These are phyloP conservation scores for Daedaleopsis nitida DNA, from an alignment of 768 basidiomycete species.

Conservation along the genomic window DNA sequence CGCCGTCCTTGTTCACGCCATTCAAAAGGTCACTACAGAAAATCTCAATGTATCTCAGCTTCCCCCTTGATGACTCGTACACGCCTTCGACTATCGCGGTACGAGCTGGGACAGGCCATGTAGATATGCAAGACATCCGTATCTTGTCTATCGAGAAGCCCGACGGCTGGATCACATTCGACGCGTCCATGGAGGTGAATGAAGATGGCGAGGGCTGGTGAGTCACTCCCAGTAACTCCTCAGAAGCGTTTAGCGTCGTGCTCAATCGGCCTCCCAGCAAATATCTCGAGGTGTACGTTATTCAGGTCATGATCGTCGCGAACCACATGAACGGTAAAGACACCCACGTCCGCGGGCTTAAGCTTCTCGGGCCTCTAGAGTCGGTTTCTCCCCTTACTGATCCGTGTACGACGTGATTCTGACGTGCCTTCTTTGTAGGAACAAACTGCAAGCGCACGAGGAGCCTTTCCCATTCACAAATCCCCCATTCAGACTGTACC, in stretches of 20 bases:
- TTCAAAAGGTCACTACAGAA: slow-evolving; percentile 50
- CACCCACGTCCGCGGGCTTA: slow-evolving; percentile 92
- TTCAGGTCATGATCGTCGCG: slow-evolving; percentile 87
- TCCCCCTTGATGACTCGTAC: slow-evolving; percentile 90
- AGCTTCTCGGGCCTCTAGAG: slow-evolving; percentile 85
- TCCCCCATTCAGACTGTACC: slow-evolving; percentile 72
- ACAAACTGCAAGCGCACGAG: slow-evolving; percentile 42
- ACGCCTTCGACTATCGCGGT: slow-evolving; percentile 91
- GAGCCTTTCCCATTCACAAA: slow-evolving; percentile 75
- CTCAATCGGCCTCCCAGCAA: slow-evolving; percentile 50
- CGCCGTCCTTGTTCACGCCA: too few species aligned
- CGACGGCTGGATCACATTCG: slow-evolving; percentile 91
- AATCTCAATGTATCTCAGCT: slow-evolving; percentile 82
- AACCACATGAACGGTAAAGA: slow-evolving; percentile 99
- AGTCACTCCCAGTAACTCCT: slow-evolving; percentile 28
- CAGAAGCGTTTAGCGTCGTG: neutral
- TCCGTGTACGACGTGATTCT: neutral
- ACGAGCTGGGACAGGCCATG: slow-evolving; percentile 87
- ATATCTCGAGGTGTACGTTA: slow-evolving; percentile 84
- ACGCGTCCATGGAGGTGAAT: slow-evolving; percentile 76
- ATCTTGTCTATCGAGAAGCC: slow-evolving; percentile 87
- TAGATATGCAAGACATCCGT: slow-evolving; percentile 91
- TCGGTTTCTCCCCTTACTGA: slow-evolving; percentile 37
- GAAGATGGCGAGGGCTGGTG: slow-evolving; percentile 83
- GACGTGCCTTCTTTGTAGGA: neutral